These are phyloP conservation scores for Pterocarpus macrocarpus DNA, from an alignment of 306 rosid species.

Conservation along the genomic window DNA sequence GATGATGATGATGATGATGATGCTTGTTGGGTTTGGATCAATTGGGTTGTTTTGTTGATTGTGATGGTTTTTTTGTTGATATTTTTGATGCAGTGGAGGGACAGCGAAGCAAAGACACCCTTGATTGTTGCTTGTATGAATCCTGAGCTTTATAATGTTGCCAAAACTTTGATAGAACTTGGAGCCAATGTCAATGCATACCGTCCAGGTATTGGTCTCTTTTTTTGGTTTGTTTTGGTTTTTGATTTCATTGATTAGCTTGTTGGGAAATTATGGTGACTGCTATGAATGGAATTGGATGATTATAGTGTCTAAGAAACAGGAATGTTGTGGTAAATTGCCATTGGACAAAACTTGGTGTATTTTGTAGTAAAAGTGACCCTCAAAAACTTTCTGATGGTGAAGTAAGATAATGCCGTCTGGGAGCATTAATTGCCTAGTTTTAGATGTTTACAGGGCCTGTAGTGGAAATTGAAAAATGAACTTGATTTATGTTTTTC, in stretches of 20 bases:
- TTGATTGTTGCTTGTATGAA: slow-evolving; percentile 90
- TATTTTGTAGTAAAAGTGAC: neutral
- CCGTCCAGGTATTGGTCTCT: slow-evolving; percentile 73
- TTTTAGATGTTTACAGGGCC: slow-evolving; percentile 27
- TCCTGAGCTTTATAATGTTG: slow-evolving; percentile 69
- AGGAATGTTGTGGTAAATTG: neutral
- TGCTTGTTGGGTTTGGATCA: slow-evolving; percentile 35
- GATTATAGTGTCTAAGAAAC: slow-evolving; percentile 10
- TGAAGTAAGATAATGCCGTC: slow-evolving; percentile 6
- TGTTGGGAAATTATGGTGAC: slow-evolving; percentile 5
- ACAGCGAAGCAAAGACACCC: slow-evolving; percentile 83
- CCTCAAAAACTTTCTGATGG: neutral
- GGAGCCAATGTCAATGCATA: slow-evolving; percentile 93
- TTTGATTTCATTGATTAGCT: slow-evolving; percentile 3
- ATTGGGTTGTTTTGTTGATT: slow-evolving; percentile 40
- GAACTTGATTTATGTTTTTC: slow-evolving; percentile 34
- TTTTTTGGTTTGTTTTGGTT: neutral
- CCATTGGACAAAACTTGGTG: neutral
- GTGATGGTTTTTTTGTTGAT: slow-evolving; percentile 34
- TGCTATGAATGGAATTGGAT: slow-evolving; percentile 32
- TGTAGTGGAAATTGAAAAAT: slow-evolving; percentile 24
- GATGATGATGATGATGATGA: neutral
- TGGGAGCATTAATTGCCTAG: slow-evolving; percentile 17
- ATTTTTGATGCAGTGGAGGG: slow-evolving; percentile 69
- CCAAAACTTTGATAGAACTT: slow-evolving; percentile 82